Evolutionary conservation across 179 eudicot genomes (phyloP).

Genomic region (Silene vulgaris): DNA sequence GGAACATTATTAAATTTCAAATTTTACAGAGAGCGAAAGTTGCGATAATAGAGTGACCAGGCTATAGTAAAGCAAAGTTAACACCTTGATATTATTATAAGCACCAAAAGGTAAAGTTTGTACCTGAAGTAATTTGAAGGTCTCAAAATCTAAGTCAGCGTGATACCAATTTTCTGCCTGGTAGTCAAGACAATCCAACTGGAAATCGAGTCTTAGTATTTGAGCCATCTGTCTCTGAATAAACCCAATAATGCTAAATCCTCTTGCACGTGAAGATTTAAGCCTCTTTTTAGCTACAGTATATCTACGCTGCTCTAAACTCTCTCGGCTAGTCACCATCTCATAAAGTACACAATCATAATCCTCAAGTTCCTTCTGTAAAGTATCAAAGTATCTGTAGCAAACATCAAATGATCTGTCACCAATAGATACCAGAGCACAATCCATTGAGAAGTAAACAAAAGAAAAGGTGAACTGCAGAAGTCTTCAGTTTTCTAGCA

Average conservation of each 20-base stretch:
- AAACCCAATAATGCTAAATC: slow-evolving; percentile 77
- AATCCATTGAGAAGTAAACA: background rate
- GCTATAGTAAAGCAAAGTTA: background rate
- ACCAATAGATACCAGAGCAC: slow-evolving; percentile 1
- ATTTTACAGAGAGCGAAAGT: background rate
- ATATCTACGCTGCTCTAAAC: slow-evolving; percentile 62
- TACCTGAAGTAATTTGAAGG: slow-evolving; percentile 89
- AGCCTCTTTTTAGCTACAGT: slow-evolving; percentile 45
- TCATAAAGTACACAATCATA: slow-evolving; percentile 94
- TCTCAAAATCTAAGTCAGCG: slow-evolving; percentile 96
- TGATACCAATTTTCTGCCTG: slow-evolving; percentile 85
- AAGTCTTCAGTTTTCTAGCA: background rate
- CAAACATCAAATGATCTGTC: slow-evolving; percentile 5
- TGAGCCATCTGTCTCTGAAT: slow-evolving; percentile 94
- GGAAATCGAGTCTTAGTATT: slow-evolving; percentile 76
- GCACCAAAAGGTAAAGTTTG: slow-evolving; percentile 10
- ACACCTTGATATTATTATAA: slow-evolving; percentile 1
- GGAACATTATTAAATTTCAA: background rate
- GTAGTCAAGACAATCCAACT: slow-evolving; percentile 86
- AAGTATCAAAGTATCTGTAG: slow-evolving; percentile 71
- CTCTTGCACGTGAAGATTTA: slow-evolving; percentile 50
- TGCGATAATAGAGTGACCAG: slow-evolving; percentile 8
- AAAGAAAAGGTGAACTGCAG: background rate
- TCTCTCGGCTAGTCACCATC: slow-evolving; percentile 92
- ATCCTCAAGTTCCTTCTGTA: slow-evolving; percentile 70